Evolutionary conservation across 306 rosid genomes (phyloP).

Genomic region (Lagenaria siceraria): DNA sequence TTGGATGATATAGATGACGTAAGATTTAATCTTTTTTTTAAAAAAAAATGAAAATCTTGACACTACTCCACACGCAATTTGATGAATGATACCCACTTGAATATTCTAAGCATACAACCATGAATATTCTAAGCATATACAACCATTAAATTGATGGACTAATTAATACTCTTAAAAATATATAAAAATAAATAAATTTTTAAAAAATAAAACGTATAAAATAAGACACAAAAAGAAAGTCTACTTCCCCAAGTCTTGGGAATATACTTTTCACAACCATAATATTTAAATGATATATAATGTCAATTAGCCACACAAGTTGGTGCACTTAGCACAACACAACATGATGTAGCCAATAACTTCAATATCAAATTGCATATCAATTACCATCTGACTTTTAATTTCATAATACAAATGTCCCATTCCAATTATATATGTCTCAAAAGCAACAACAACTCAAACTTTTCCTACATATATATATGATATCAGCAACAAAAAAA

Average conservation of each 20-base stretch:
- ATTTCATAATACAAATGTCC: background rate
- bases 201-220: no score
- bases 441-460: background rate
- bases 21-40: no score
- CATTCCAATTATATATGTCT: background rate
- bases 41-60: no score
- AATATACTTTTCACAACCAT: background rate
- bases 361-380: background rate
- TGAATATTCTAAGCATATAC: no score
- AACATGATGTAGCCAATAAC: background rate
- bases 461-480: background rate
- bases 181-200: no score
- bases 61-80: no score
- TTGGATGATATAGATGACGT: no score
- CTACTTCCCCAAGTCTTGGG: background rate
- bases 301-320: background rate
- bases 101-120: no score
- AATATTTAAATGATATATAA: background rate
- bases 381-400: background rate
- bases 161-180: no score
- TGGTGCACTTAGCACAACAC: background rate
- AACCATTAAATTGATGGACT: no score
- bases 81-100: no score
- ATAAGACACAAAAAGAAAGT: background rate
- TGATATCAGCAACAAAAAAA: background rate